Evolutionary conservation across 2,329 filamentous ascomycete species (phyloP), one percentile per base, ranked within the genome.

Genomic region (Amylocarpus encephaloides): DNA sequence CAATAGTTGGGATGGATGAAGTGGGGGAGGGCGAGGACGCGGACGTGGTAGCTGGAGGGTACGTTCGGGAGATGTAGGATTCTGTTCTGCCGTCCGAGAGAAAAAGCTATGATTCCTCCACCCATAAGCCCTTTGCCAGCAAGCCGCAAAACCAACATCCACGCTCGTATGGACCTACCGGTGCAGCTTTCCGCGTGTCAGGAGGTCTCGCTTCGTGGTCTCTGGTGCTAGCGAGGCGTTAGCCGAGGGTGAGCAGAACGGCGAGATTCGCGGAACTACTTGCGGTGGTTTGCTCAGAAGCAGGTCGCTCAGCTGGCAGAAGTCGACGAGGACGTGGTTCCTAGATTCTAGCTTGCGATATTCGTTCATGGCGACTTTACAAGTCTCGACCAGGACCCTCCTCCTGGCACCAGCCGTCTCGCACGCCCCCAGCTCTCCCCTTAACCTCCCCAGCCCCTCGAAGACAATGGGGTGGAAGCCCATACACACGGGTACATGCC

Each of bases 1-100:
- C 35, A 10, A 44, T 12, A 30, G 43, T 22, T n/a, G n/a, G n/a
- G n/a, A n/a, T n/a, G n/a, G n/a, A n/a, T n/a, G n/a, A n/a, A n/a
- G n/a, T n/a, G n/a, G n/a, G n/a, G n/a, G n/a, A n/a, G n/a, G n/a
- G n/a, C n/a, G n/a, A n/a, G 11, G 19, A 6, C 6, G 34, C 1
- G 15, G 33, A 13, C 5, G 50, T 42, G 22, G 22, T 26, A 10
- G 40, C 13, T 12, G 16, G 10, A 11, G 34, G 35, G 44, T 59
- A 61, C 4, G 39, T 16, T 16, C 52, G 51, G 0, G 42, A 46
- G 32, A 61, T 61, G 34, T 59, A 58, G 22, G 47, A 29, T 34
- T 61, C 59, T 22, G 48, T 55, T 38, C 57, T 42, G n/a, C 59
- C 59, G 15, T 61, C 59, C 34, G 55, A 59, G 16, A 59, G 51